These are phyloP conservation scores for Reutealis trisperma DNA, from an alignment of 345 rosid species.

Conservation along the genomic window DNA sequence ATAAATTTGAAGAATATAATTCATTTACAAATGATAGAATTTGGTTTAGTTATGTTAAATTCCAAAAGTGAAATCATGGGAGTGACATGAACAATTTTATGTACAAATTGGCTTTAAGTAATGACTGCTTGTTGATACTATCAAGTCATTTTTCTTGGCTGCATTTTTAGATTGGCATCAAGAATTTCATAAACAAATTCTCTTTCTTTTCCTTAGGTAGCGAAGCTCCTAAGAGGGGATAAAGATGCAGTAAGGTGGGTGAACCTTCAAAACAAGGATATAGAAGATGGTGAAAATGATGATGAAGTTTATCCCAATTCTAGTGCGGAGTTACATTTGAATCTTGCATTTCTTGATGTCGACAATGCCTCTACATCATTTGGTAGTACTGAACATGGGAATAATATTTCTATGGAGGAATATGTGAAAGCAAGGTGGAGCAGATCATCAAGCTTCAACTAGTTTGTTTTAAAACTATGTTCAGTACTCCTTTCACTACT, in stretches of 20 bases:
- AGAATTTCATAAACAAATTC: background rate
- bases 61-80: too few species aligned
- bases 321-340: slow-evolving; percentile 56
- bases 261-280: slow-evolving; percentile 9
- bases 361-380: slow-evolving; percentile 65
- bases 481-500: background rate
- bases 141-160: background rate
- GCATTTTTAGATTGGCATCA: background rate
- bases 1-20: too few species aligned
- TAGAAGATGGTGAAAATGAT: slow-evolving; percentile 45
- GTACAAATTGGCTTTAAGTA: too few species aligned
- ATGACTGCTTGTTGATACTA: background rate
- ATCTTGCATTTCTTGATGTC: slow-evolving; percentile 70
- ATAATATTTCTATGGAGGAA: slow-evolving; percentile 46
- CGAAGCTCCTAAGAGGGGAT: slow-evolving; percentile 62
- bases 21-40: too few species aligned
- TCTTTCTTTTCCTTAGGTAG: slow-evolving; percentile 42
- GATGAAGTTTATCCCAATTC: slow-evolving; percentile 86
- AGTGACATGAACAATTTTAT: too few species aligned
- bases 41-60: too few species aligned
- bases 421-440: slow-evolving; percentile 63
- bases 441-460: slow-evolving; percentile 62
- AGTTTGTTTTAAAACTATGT: slow-evolving; percentile 12
- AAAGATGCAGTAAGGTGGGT: slow-evolving; percentile 33
- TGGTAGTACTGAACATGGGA: slow-evolving; percentile 63